Base-by-base conservation (phyloP, 306 rosid genomes). In the Quercus aquifolioides region DNA sequence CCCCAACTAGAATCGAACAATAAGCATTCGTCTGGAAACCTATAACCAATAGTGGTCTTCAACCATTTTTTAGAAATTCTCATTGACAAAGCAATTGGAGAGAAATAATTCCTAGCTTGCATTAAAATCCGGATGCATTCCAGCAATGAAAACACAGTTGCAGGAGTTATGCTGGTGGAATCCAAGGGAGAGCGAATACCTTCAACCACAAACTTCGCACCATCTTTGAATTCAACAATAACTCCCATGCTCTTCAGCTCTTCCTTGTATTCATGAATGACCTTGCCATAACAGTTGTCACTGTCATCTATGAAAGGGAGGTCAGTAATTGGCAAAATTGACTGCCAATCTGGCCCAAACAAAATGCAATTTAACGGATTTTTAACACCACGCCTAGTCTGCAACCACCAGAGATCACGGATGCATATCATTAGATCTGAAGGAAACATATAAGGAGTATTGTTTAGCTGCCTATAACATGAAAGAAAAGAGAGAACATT, bases 301-400 rank as follows among this genome's bases (percentile, higher is more conserved):
- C 81, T 78, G 52, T 38, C 76, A 59, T 89, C 92, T 76, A 93
- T 77, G 85, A 93, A 91, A 74, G 97, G 98, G 62, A 93, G 93
- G 73, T 56, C 23, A 25, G 92, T 33, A 57, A 93, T 91, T 5
- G 78, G 83, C 56, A 87, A 84, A 63, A 91, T 74, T 5, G 87
- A 80, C 79, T 85, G 74, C 98, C 98, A 93, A 57, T 84, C 86
- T 9, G 89, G 83, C 79, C 90, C 83, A 83, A 73, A 83, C 41
- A 91, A 83, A 87, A 91, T 86, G 90, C 92, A 93, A 2, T 84
- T 46, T 15, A 33, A 64, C 8, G 98, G 94, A 7, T 82, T 81
- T 43, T 71, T 54, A 82, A 51, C 83, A 75, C 90, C 88, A 55
- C 62, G 64, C 20, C 82, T 74, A 38, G 93, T 89, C 58, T 79